Percentiles rank a stretch among this genome's conserved stretches.
These are phyloP conservation scores for Claviceps pazoutovae DNA, from an alignment of 2,329 filamentous ascomycete species.

Conservation along the genomic window DNA sequence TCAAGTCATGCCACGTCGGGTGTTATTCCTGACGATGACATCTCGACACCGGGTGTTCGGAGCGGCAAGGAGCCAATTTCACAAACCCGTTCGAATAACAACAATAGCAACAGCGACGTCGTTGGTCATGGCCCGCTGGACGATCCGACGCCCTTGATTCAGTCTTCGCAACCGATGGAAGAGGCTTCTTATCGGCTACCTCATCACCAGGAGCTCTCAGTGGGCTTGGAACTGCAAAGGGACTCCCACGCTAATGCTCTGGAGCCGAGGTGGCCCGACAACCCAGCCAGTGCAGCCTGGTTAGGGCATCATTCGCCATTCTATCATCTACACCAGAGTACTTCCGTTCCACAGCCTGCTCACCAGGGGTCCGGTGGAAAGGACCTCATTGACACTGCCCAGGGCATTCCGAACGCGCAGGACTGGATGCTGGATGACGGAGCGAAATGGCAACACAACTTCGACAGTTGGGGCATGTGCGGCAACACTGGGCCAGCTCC, in stretches of 20 bases:
- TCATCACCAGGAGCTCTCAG: slow-evolving; percentile 1
- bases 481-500: slow-evolving; percentile 11
- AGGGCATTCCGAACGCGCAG: slow-evolving; percentile 28
- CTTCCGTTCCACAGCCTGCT: slow-evolving; percentile 7
- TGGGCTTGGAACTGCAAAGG: slow-evolving; percentile 7
- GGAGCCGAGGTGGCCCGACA: slow-evolving; percentile 12
- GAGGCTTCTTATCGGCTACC: neutral
- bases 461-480: slow-evolving; percentile 36
- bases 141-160: slow-evolving; percentile 6
- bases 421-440: slow-evolving; percentile 46
- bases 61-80: slow-evolving; percentile 22
- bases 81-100: slow-evolving; percentile 12
- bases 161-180: slow-evolving; percentile 4
- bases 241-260: slow-evolving; percentile 12
- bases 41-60: slow-evolving; percentile 16
- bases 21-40: slow-evolving; percentile 14
- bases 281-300: neutral
- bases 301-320: slow-evolving; percentile 2
- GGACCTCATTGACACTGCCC: slow-evolving; percentile 5
- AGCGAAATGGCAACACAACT: slow-evolving; percentile 44
- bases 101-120: neutral
- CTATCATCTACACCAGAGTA: slow-evolving; percentile 1
- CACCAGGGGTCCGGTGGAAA: slow-evolving; percentile 8
- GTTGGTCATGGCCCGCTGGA: slow-evolving; percentile 3
- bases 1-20: slow-evolving; percentile 21